Base-by-base conservation (phyloP, 2,329 filamentous ascomycete species). In the Cladobotryum mycophilum region DNA sequence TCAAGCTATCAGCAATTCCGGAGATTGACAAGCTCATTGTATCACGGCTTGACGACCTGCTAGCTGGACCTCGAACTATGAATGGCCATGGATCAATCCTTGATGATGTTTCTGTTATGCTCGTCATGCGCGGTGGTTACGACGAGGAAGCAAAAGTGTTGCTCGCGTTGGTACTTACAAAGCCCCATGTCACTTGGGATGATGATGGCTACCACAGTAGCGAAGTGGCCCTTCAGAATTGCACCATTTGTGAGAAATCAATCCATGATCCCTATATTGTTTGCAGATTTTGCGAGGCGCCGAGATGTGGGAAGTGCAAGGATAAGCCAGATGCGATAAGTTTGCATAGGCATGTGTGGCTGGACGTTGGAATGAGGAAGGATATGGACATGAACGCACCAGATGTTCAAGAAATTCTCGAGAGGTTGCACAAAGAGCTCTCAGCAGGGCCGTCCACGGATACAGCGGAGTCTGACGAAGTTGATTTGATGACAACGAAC, bases 331-430 rank as follows among this genome's bases (percentile, higher is more conserved):
- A 53, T 25, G 8, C n/a, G 1, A 40, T 17, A 3, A 47, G 42
- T 13, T 35, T 51, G 22, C 51, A 53, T 30, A 15, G n/a, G 30
- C 51, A 53, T 37, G 41, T 22, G n/a, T 44, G 36, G 34, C 22
- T 53, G 3, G 17, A 38, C 17, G 18, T 53, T 2, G 17, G 18
- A 1, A 7, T 47, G 12, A 45, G 48, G 30, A 41, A 43, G 22
- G 48, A 51, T 12, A 22, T 51, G 18, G 51, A 53, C n/a, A 40
- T 53, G 2, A 53, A 53, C 11, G 47, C 48, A 2, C 14, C 48
- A 2, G 48, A 51, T 5, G 47, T 53, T 14, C 48, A 53, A 6
- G 44, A 40, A 25, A 44, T 37, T n/a, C 25, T 53, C 7, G 51
- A 51, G 15, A 50, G 12, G n/a, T 12, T 51, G 7, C 43, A 40